Evolutionary conservation across 768 basidiomycete species (phyloP).

Genomic region (Phanerodontia chrysosporium): DNA sequence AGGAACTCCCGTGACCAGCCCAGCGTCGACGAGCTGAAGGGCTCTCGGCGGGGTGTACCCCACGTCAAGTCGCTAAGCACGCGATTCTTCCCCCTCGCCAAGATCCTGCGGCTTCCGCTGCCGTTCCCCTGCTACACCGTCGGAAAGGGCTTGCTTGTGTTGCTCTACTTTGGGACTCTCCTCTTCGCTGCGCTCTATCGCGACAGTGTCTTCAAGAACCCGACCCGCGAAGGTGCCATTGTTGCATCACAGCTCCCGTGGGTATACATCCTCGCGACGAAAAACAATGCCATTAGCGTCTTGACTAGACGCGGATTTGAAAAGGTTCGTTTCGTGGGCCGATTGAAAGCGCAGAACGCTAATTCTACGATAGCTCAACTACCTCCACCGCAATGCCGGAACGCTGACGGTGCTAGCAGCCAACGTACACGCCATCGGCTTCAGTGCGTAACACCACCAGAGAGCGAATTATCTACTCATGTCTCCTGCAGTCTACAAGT

Average conservation of each 20-base stretch:
- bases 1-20: neutral
- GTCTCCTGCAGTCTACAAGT: slow-evolving; percentile 46
- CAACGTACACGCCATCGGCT: slow-evolving; percentile 40
- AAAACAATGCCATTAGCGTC: slow-evolving; percentile 43
- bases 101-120: slow-evolving; percentile 30
- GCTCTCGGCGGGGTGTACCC: neutral
- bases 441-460: slow-evolving; percentile 25
- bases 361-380: slow-evolving; percentile 23
- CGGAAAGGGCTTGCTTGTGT: slow-evolving; percentile 34
- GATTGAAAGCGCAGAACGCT: neutral
- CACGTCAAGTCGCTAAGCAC: slow-evolving; percentile 22
- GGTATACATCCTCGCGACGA: slow-evolving; percentile 41
- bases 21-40: neutral
- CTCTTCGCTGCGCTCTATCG: slow-evolving; percentile 33
- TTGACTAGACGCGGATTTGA: slow-evolving; percentile 44
- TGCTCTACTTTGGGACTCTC: slow-evolving; percentile 32
- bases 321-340: slow-evolving; percentile 29
- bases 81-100: slow-evolving; percentile 30
- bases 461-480: neutral
- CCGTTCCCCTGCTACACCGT: slow-evolving; percentile 26
- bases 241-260: slow-evolving; percentile 43
- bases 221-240: slow-evolving; percentile 31
- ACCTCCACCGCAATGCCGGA: slow-evolving; percentile 52
- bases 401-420: slow-evolving; percentile 35
- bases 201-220: slow-evolving; percentile 32